phyloP scores from a whole-genome alignment of 2,329 filamentous ascomycete species.

The Claviceps africana region DNA sequence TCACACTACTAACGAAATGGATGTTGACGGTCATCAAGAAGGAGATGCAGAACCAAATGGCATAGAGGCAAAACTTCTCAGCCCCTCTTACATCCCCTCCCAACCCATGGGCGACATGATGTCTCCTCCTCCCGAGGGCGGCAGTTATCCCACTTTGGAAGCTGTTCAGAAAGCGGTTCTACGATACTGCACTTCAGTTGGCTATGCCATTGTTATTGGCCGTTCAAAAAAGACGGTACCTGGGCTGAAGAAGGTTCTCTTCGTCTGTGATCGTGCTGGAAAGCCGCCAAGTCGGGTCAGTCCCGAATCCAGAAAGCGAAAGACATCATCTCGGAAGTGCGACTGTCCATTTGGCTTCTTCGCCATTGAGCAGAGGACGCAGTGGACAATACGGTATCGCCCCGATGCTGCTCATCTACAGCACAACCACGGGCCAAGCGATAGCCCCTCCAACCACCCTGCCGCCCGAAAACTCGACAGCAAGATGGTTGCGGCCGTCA shows the following conservation, averaged over 20 bases:
- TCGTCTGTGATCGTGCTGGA: conserved; percentile 52
- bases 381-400: conserved; percentile 53
- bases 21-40: conserved; percentile 36
- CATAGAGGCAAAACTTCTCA: conserved; percentile 33
- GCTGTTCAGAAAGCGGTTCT: conserved; percentile 51
- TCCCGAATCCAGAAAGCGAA: conserved; percentile 49
- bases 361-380: conserved; percentile 51
- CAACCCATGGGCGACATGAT: conserved; percentile 45
- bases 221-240: conserved; percentile 54
- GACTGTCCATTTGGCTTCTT: conserved; percentile 59
- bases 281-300: conserved; percentile 48
- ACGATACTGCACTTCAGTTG: conserved; percentile 51
- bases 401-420: conserved; percentile 42
- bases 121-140: conserved; percentile 49
- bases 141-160: conserved; percentile 49
- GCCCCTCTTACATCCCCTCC: conserved; percentile 35
- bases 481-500: conserved; percentile 54
- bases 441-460: conserved; percentile 52
- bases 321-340: conserved; percentile 54
- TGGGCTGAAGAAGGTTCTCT: conserved; percentile 52
- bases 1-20: conserved; percentile 35
- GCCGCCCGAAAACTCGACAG: conserved; percentile 52
- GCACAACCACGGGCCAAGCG: conserved; percentile 53
- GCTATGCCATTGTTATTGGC: conserved; percentile 54
- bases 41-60: conserved; percentile 30